Evolutionary conservation across 2,329 filamentous ascomycete species (phyloP), one percentile per base, ranked within the genome.

Genomic region (Cytospora piceae): DNA sequence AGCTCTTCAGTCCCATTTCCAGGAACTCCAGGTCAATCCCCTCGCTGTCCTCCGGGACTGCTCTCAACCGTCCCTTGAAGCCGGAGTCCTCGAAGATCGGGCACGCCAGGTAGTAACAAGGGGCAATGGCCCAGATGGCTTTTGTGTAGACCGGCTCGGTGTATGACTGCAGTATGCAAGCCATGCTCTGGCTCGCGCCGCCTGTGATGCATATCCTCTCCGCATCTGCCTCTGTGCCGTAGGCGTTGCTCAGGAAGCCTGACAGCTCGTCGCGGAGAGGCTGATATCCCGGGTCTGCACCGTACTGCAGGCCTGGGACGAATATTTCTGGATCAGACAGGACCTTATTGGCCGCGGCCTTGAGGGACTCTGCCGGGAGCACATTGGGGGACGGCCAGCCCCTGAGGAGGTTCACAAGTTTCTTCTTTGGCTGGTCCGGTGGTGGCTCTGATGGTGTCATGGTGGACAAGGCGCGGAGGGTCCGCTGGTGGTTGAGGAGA

Each of bases 21-120:
- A 93, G 76, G 64, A 78, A 85, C 1, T 80, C 84, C 29, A 96
- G 75, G 75, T 96, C 87, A 49, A 96, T 79, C 0, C 93, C 93
- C 72, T 92, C 87, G 0, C 86, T 86, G 72, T 94, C 91, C 77
- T 96, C 93, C 0, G 89, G 89, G 15, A 94, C 84, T 1, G 87
- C 90, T 58, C 83, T 83, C 73, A 96, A 73, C 42, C 87, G 85
- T 4, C 84, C 84, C 5, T 81, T 80, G 70, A 96, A 93, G 0
- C 92, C 90, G 6, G 88, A 83, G 76, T 97, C 94, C 65, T 91
- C 88, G 72, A 97, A 93, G 64, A 96, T 91, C n/a, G 89, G 84
- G 72, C 91, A 93, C 0, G 89, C 91, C n/a, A 96, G 81, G 76
- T 92, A 91, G 74, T 96, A 97, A 56, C 90, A 90, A 5, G 94